These are phyloP conservation scores for Alternaria sp. DNA, from an alignment of 2,329 filamentous ascomycete genomes.

Conservation along the genomic window DNA sequence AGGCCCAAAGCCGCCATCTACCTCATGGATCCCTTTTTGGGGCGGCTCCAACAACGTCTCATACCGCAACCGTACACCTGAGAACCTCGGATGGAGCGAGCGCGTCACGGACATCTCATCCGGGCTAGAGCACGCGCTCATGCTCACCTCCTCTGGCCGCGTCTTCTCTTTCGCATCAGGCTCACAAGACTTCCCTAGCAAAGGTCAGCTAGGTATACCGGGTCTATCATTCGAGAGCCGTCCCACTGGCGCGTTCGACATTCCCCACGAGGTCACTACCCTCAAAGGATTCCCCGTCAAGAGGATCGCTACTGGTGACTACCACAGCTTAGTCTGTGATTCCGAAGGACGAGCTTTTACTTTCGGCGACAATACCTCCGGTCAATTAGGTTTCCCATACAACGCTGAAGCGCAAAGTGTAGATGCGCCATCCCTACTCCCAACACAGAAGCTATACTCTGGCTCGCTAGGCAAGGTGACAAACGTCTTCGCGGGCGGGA, in stretches of 20 bases:
- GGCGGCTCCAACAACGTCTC: conserved; percentile 64
- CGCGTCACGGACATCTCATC: conserved; percentile 75
- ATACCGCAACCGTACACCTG: conserved; percentile 75
- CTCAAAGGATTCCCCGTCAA: conserved; percentile 74
- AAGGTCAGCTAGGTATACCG: conserved; percentile 86
- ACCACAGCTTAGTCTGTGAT: conserved; percentile 82
- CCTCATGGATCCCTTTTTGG: conserved; percentile 79
- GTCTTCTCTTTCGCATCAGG: conserved; percentile 89
- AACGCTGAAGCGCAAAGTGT: conserved; percentile 66
- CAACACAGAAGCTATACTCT: conserved; percentile 75
- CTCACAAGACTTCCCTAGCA: conserved; percentile 76
- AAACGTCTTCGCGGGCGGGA: conserved; percentile 81
- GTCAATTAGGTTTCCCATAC: conserved; percentile 86
- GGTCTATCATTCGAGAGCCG: conserved; percentile 81
- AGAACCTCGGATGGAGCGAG: conserved; percentile 70
- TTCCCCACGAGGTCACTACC: conserved; percentile 77
- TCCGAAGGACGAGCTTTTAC: conserved; percentile 78
- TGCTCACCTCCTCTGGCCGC: conserved; percentile 83
- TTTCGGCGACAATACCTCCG: conserved; percentile 89
- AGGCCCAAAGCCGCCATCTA: conserved; percentile 69
- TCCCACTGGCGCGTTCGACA: conserved; percentile 78
- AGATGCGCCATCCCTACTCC: conserved; percentile 74
- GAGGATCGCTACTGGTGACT: conserved; percentile 82
- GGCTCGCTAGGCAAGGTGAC: conserved; percentile 73
- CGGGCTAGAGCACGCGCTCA: conserved; percentile 83